Base-by-base conservation (phyloP, 1,284 basidiomycete genomes). In the Wallemia hederae region DNA sequence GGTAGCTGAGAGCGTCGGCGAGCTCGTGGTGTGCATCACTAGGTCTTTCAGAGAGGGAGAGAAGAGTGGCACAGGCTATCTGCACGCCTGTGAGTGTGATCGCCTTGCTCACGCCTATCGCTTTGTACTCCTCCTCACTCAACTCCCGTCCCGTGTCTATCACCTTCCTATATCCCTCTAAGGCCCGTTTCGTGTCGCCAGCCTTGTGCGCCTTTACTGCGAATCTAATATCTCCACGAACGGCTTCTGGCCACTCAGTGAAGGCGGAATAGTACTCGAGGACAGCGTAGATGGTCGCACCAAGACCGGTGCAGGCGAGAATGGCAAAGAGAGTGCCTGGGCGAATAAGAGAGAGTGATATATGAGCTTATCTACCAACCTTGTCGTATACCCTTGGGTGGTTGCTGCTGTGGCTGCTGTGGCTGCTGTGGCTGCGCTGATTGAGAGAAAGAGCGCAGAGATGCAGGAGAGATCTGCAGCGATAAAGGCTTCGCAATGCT, bases 181-280 rank as follows among this genome's bases (percentile, higher is more conserved):
- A 74, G 64, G 79, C 78, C 56, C 75, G 67, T n/a, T 71, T 70
- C n/a, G 76, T 65, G 65, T 85, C 77, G 1, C 76, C 78, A 61
- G 78, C 74, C 61, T 78, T 69, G 65, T 78, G 81, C 0, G 81
- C 80, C 62, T 75, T 75, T 56, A 85, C 72, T 0, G 79, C 83
- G 2, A 74, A 75, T 11, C 80, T 77, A 28, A 85, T 70, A 67
- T 83, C 81, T 26, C 70, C 69, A 11, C 80, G 76, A 1, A 85
- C 69, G 64, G 79, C 77, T 9, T 69, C 67, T 0, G 83, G 83
- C 80, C 79, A 82, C 67, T 79, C 73, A 0, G 78, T 78, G 67
- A 82, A 73, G 24, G 17, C 15, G 9, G 56, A 58, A 24, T 58
- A 58, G n/a, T 27, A 58, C 25, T 58, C 56, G 25, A 58, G 56